Conservation (phyloP, 2,329 filamentous ascomycete species). For the Acephala macrosclerotiorum region DNA sequence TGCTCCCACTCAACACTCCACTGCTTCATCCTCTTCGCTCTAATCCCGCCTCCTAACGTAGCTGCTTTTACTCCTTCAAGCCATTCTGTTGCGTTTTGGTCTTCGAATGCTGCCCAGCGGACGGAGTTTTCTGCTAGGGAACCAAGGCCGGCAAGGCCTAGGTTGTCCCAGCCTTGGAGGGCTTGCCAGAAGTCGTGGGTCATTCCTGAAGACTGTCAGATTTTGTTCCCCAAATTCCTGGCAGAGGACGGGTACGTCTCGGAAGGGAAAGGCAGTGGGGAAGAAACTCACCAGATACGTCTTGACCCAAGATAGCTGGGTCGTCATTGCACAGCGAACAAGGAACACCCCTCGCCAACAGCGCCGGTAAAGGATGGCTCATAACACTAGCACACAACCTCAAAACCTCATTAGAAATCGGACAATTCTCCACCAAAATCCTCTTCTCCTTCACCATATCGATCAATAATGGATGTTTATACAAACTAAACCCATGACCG, state of each 20-base stretch:
- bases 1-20: constrained; percentile 87
- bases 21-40: constrained; percentile 76
- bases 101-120: constrained; percentile 88
- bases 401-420: constrained; percentile 88
- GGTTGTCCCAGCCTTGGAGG: constrained; percentile 88
- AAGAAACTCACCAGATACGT: constrained; percentile 56
- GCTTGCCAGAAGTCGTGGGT: constrained; percentile 96
- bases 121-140: constrained; percentile 93
- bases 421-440: constrained; percentile 89
- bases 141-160: constrained; percentile 86
- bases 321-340: constrained; percentile 91
- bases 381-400: constrained; percentile 79
- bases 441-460: constrained; percentile 89
- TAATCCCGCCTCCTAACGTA: constrained; percentile 72
- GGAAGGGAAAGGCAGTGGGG: neutral
- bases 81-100: constrained; percentile 77
- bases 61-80: constrained; percentile 75
- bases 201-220: constrained; percentile 59
- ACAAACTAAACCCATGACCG: constrained; percentile 87
- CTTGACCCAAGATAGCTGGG: constrained; percentile 86
- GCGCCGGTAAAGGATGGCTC: constrained; percentile 81
- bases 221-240: too few species aligned
- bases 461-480: constrained; percentile 88
- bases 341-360: constrained; percentile 83
- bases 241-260: too few species aligned